Evolutionary conservation across 2,329 filamentous ascomycete genomes (phyloP), one percentile per base, ranked within the genome.

Genomic region (Neocucurbitaria cava): DNA sequence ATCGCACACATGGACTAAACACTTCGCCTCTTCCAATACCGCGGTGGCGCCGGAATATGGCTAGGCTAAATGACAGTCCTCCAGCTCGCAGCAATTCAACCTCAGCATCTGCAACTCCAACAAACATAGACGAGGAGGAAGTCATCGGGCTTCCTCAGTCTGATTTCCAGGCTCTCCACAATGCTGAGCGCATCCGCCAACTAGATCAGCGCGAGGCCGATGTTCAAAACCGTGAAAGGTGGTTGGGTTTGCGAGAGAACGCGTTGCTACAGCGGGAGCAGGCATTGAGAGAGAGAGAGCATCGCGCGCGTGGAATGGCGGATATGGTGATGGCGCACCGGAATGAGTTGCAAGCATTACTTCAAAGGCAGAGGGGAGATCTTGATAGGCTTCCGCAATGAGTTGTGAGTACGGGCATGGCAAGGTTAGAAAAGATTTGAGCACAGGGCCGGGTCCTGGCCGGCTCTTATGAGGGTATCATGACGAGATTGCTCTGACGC

Each of bases 351-450:
- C 39, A 53, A n/a, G 36, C n/a, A 1, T 26, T 58, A 48, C 1
- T 46, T 1, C 30, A 7, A 42, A 56, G 52, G 36, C 54, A 62
- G 9, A 31, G 28, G 9, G 17, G 38, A 11, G 52, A 55, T 23
- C 26, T 49, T 43, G 45, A 44, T 2, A 15, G 17, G 5, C 1
- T 49, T 15, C 3, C 41, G 30, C 11, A 39, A 20, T 21, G 20
- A 24, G 20, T 23, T 13, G 3, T 24, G 7, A 15, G 21, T 21
- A 11, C 15, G 38, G 8, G 8, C 15, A 39, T 39, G n/a, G n/a
- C 17, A 18, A n/a, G 18, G 10, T 7, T 7, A 24, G 21, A 15
- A 18, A 5, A 20, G 36, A 21, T 3, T 8, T 38, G 35, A 17
- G 35, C n/a, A 11, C 3, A 38, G 7, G n/a, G n/a, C n/a, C 35